Base-by-base conservation (phyloP, 495 filamentous ascomycete species). In the Aspergillus olivimuriae region DNA sequence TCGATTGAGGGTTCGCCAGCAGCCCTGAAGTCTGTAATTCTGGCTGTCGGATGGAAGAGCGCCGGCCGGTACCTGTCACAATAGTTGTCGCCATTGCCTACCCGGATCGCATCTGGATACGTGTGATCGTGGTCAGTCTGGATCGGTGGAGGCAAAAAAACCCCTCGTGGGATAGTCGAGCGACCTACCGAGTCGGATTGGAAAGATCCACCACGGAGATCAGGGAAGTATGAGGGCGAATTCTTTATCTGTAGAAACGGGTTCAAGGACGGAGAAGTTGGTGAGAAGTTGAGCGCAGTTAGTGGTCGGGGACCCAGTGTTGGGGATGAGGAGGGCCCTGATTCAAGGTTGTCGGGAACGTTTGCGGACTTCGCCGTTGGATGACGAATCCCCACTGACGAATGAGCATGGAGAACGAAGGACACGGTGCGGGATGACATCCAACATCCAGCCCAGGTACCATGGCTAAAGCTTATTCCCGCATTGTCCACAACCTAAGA, bases 21-120 rank as follows among this genome's bases (percentile, higher is more conserved):
- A 56, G 66, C 8, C 53, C 50, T 41, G 60, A 54, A 8, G 56
- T 50, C 43, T 66, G 62, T 43, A 69, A 44, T 32, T 69, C 63
- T 26, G 65, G 30, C 56, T 68, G 69, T 49, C 61, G 61, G 53
- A 69, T 63, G 17, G 70, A 73, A 39, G 66, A 40, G 34, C 65
- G 65, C 56, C 65, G 65, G 38, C 67, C 70, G 48, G 66, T 66
- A 21, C 66, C 68, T 20, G 67, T 72, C 38, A 70, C 58, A 36
- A 65, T 66, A 12, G 65, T 66, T 42, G 68, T 72, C 26, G 65
- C 64, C 70, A 73, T 70, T 37, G 45, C 54, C 45, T 21, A 34
- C 24, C 24, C 24, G 5, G 11, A 28, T 6, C 5, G 24, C 24
- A 6, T 11, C 11, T 5, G 5, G 24, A 11, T 28, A 28, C 24